phyloP scores from a whole-genome alignment of 176 grass and related monocot species.

The Pontederia paniculata region DNA sequence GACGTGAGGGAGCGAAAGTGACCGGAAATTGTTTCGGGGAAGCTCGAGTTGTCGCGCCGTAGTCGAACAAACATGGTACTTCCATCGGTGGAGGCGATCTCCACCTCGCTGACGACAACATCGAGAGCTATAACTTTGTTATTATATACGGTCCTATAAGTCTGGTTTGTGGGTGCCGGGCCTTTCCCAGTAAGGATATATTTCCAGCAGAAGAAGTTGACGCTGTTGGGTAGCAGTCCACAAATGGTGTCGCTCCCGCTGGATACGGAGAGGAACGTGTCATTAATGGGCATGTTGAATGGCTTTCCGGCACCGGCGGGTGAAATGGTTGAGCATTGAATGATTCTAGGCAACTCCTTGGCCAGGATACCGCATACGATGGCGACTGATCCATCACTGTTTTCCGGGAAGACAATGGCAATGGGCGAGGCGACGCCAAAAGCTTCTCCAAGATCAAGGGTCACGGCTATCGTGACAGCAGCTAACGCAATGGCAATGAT shows the following conservation, averaged over 20 bases:
- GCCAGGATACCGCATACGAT: constrained; percentile 43
- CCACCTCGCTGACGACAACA: constrained; percentile 45
- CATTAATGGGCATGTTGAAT: constrained; percentile 10
- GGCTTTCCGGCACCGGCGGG: not conserved
- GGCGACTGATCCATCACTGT: constrained; percentile 14
- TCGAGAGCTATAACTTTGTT: constrained; percentile 3
- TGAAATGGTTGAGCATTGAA: not conserved
- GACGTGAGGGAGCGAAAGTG: constrained; percentile 45
- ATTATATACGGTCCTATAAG: constrained; percentile 33
- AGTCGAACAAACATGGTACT: constrained; percentile 14
- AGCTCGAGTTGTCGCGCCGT: constrained; percentile 28
- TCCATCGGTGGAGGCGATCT: constrained; percentile 42
- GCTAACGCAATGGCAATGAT: too few species aligned
- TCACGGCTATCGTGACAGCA: too few species aligned
- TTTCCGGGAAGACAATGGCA: constrained; percentile 1
- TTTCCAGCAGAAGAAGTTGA: constrained; percentile 71
- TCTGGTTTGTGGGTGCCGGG: too few species aligned
- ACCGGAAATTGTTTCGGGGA: not conserved
- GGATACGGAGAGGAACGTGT: constrained; percentile 43
- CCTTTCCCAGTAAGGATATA: not conserved
- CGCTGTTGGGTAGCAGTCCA: constrained; percentile 18
- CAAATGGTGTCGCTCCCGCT: constrained; percentile 36
- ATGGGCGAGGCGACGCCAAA: too few species aligned
- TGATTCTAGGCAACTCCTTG: constrained; percentile 8
- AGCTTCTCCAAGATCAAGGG: too few species aligned